These are phyloP conservation scores for Pleurotus ostreatus DNA, from an alignment of 768 basidiomycete species.

Conservation along the genomic window DNA sequence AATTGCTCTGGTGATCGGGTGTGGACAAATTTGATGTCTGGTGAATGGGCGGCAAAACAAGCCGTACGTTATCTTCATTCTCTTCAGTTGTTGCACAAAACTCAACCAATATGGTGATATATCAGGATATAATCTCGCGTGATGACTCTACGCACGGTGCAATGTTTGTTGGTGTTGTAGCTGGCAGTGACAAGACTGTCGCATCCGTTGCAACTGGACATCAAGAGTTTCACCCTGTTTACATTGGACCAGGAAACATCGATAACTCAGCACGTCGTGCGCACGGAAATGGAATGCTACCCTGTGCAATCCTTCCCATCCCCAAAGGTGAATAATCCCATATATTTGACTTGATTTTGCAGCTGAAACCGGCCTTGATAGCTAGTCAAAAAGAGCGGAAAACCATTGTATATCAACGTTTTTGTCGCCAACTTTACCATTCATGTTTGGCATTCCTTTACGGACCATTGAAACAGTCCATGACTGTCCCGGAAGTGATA, in stretches of 20 bases:
- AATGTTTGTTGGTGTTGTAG: conserved; percentile 26
- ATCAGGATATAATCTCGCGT: conserved; percentile 22
- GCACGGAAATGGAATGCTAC: conserved; percentile 25
- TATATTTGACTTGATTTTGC: neutral
- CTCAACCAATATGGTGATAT: neutral
- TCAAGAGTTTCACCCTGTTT: conserved; percentile 33
- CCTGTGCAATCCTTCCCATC: conserved; percentile 29
- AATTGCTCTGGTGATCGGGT: conserved; percentile 12
- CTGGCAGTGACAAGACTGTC: conserved; percentile 38
- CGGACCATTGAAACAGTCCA: conserved; percentile 15
- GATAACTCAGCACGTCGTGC: conserved; percentile 22
- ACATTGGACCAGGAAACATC: conserved; percentile 24
- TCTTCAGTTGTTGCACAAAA: neutral
- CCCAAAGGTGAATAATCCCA: conserved; percentile 23
- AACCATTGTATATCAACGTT: conserved; percentile 14
- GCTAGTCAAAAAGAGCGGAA: conserved; percentile 14
- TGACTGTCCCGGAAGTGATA: conserved; percentile 21
- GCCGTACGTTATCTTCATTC: conserved; percentile 19
- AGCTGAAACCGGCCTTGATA: neutral
- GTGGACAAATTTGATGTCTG: conserved; percentile 32
- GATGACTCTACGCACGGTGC: conserved; percentile 22
- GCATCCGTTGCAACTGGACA: conserved; percentile 36
- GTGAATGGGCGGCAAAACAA: conserved; percentile 28
- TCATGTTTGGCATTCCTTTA: conserved; percentile 14
- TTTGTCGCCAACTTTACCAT: conserved; percentile 22